These are phyloP conservation scores for Monilinia vaccinii-corymbosi DNA, from an alignment of 2,329 filamentous ascomycete genomes.

Conservation along the genomic window DNA sequence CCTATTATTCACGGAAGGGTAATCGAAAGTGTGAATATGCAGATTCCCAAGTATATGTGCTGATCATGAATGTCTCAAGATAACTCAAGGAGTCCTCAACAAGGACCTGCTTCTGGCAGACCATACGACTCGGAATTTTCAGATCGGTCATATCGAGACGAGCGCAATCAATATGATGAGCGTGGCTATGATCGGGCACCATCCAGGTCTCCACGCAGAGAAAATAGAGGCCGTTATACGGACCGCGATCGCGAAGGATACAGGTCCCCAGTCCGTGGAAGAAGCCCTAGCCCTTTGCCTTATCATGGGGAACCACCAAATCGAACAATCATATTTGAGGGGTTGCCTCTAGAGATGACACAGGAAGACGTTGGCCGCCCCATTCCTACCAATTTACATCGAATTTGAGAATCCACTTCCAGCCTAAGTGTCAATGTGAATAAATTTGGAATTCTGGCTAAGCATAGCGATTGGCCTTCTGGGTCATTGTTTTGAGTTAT, in stretches of 20 bases:
- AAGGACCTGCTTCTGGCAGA: constrained; percentile 19
- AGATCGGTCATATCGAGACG: constrained; percentile 24
- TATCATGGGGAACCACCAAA: constrained; percentile 33
- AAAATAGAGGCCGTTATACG: constrained; percentile 26
- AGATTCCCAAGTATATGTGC: constrained; percentile 24
- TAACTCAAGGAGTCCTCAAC: constrained; percentile 26
- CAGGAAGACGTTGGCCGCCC: constrained; percentile 43
- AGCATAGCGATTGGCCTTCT: constrained; percentile 29
- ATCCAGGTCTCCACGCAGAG: constrained; percentile 30
- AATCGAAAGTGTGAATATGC: constrained; percentile 29
- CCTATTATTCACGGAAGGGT: constrained; percentile 29
- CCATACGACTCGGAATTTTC: constrained; percentile 13
- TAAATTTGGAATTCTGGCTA: constrained; percentile 30
- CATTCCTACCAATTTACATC: constrained; percentile 22
- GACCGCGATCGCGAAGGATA: constrained; percentile 30
- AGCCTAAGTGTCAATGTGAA: constrained; percentile 30
- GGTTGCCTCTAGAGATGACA: constrained; percentile 40
- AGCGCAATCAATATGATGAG: constrained; percentile 27
- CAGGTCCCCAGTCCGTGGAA: constrained; percentile 22
- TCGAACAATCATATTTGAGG: constrained; percentile 47
- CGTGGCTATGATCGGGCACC: constrained; percentile 34
- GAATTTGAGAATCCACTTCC: constrained; percentile 17
- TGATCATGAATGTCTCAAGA: constrained; percentile 30
- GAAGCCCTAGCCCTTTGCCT: constrained; percentile 27
- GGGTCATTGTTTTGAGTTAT: constrained; percentile 30